Evolutionary conservation across 1,139 yeast genomes (phyloP), one percentile per base, ranked within the genome.

Genomic region (Kurtzmaniella quercitrusa): DNA sequence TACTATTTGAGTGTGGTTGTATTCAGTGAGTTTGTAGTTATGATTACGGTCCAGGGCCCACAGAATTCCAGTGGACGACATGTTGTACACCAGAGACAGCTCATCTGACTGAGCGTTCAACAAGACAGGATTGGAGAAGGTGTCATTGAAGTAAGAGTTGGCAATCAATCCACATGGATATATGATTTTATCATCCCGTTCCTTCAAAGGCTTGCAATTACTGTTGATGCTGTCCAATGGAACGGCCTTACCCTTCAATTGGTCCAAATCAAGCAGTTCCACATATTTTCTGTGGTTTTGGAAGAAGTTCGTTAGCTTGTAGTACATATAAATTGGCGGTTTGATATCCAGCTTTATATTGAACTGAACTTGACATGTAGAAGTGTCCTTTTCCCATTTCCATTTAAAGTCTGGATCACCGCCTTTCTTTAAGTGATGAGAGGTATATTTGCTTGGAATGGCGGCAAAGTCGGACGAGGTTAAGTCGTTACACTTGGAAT

Each of bases 91-190:
- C 24, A 62, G 62, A 44, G 68, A 70, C 39, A 67, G 59, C 18
- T 65, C 62, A 34, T 76, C 74, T 41, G 65, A 64, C 48, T 62
- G 57, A 3, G 77, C 64, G 48, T 73, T 73, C 43, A 73, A 60
- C 8, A 67, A 58, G 3, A 86, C 79, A 11, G 73, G 70, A 12
- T 70, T 61, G 2, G 79, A 59, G 53, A 82, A 75, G 1, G 97
- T 85, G 58, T 93, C 98, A 64, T 94, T 93, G 68, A 93, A 93
- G 59, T 82, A 63, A 1, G 98, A 85, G 65, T 93, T 93, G 42
- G 98, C 97, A 59, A 93, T 91, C 48, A 93, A 72, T 0, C 98
- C 98, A 68, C 98, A 93, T 8, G 98, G 98, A 61, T 93, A 93
- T 17, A 69, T 54, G 41, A 68, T 56, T 48, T 65, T 70, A 24